These are phyloP conservation scores for Penicillium herquei DNA, from an alignment of 495 filamentous ascomycete genomes.

Conservation along the genomic window DNA sequence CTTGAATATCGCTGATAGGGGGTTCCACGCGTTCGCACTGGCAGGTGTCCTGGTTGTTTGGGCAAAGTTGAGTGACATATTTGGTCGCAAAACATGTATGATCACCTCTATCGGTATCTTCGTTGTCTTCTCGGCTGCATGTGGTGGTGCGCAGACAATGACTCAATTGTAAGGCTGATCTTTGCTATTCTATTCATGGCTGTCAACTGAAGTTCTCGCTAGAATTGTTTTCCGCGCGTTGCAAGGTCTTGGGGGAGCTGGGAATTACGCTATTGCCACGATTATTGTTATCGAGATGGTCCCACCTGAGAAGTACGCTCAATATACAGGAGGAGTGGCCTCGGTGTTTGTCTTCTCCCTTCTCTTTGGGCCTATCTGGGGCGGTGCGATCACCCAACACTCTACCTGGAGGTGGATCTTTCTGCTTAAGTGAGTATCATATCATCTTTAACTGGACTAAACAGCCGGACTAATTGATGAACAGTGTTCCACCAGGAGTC, in stretches of 20 bases:
- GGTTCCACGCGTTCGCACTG: too few relatives aligned
- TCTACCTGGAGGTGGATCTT: not conserved
- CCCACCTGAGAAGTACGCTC: not conserved
- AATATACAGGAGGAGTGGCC: not conserved
- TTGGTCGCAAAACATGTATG: not conserved
- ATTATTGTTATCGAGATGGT: constrained; percentile 1
- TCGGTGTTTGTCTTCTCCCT: not conserved
- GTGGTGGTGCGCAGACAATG: not conserved
- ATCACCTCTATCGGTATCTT: not conserved
- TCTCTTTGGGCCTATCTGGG: not conserved
- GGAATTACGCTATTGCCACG: not conserved
- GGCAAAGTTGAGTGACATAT: not conserved
- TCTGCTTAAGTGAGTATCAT: not conserved
- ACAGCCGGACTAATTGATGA: not conserved
- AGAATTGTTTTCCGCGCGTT: constrained; percentile 1
- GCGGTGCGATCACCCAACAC: not conserved
- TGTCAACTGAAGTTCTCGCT: not conserved
- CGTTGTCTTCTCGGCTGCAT: not conserved
- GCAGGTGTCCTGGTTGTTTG: not conserved
- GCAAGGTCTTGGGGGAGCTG: not conserved
- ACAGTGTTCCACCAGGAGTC: too few relatives aligned
- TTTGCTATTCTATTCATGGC: not conserved
- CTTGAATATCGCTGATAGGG: too few relatives aligned
- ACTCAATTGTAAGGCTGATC: not conserved
- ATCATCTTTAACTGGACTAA: not conserved